These are phyloP conservation scores for Fragaria vesca DNA, from an alignment of 306 rosid species.

Conservation along the genomic window DNA sequence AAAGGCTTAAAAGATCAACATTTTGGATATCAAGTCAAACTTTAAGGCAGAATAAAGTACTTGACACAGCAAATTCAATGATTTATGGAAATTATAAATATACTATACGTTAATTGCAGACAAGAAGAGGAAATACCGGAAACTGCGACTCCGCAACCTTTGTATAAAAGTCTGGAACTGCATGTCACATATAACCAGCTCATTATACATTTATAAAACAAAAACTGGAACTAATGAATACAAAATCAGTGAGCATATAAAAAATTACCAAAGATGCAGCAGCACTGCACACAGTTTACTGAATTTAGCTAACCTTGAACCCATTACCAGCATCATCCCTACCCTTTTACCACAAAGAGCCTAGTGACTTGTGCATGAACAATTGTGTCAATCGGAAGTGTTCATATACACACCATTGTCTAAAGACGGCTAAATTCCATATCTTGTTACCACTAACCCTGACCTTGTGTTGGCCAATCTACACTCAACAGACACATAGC, in stretches of 20 bases:
- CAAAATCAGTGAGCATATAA: not conserved
- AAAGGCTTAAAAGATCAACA: not conserved
- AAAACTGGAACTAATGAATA: not conserved
- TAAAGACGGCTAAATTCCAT: not conserved
- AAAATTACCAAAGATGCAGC: not conserved
- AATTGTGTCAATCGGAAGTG: not conserved
- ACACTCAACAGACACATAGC: not conserved
- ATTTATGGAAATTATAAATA: conserved; percentile 5
- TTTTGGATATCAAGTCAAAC: not conserved
- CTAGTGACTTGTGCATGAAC: not conserved
- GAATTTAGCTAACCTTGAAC: conserved; percentile 1
- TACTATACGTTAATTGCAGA: conserved; percentile 14
- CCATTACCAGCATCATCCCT: not conserved
- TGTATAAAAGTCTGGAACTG: conserved; percentile 76
- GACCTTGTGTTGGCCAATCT: not conserved
- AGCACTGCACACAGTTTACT: not conserved
- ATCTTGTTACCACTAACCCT: not conserved
- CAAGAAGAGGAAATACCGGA: conserved; percentile 51
- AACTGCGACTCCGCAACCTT: conserved; percentile 79
- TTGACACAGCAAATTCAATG: not conserved
- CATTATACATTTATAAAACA: not conserved
- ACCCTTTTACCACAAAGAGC: not conserved
- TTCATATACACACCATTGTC: not conserved
- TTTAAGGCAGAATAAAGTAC: not conserved
- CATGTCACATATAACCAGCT: conserved; percentile 36